Evolutionary conservation across 164 flowering plant genomes (phyloP).

Genomic region (Cinnamomum chago): DNA sequence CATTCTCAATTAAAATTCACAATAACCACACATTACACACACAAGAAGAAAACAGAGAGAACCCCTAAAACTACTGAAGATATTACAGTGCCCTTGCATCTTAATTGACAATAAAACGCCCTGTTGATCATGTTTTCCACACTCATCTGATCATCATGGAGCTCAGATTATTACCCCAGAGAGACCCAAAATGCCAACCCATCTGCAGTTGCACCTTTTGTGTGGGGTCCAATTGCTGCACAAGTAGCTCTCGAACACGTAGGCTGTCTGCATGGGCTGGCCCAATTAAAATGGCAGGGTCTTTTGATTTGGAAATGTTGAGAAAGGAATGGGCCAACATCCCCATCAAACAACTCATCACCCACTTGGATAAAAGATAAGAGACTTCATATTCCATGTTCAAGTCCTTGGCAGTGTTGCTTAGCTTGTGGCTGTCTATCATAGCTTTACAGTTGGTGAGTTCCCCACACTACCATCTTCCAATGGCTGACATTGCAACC

Average conservation of each 20-base stretch:
- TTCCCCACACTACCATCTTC: conserved; percentile 16
- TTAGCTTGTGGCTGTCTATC: conserved; percentile 26
- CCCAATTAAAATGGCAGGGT: conserved; percentile 13
- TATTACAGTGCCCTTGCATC: no score
- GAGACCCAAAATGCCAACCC: background rate
- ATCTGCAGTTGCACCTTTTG: conserved; percentile 3
- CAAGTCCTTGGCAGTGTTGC: conserved; percentile 21
- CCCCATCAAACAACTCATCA: background rate
- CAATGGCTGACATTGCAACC: conserved; percentile 19
- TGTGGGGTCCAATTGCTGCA: background rate
- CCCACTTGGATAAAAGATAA: background rate
- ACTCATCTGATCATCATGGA: background rate
- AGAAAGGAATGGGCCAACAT: conserved; percentile 26
- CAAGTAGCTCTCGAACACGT: conserved; percentile 11
- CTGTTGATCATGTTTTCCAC: background rate
- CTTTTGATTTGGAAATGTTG: conserved; percentile 16
- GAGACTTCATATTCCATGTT: conserved; percentile 20
- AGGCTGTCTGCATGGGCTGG: conserved; percentile 5
- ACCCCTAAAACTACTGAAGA: background rate
- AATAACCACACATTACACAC: background rate
- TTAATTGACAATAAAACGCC: no score
- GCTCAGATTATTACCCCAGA: background rate
- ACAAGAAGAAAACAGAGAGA: background rate
- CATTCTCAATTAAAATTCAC: background rate
- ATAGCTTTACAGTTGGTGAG: conserved; percentile 25